These are phyloP conservation scores for Urochloa ruziziensis DNA, from an alignment of 176 grass and related monocot species.

Conservation along the genomic window DNA sequence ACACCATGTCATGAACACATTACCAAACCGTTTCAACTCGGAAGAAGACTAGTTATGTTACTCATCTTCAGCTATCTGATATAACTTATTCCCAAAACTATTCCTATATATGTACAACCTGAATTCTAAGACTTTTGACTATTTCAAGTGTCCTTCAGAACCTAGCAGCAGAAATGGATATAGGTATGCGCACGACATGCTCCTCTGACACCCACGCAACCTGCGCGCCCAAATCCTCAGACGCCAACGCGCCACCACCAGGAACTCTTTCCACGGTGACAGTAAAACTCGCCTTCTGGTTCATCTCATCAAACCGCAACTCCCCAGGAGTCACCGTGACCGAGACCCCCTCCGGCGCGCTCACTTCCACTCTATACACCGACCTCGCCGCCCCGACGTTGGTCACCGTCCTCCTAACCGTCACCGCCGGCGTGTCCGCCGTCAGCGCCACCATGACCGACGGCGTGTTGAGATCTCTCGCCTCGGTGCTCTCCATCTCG, in stretches of 20 bases:
- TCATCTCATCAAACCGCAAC: constrained; percentile 22
- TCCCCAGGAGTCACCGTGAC: constrained; percentile 25
- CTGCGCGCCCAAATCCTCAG: not conserved
- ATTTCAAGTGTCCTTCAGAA: not conserved
- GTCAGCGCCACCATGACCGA: constrained; percentile 40
- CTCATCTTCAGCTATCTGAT: not conserved
- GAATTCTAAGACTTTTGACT: not conserved
- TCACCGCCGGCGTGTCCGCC: not conserved
- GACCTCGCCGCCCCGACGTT: constrained; percentile 55
- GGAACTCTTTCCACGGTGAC: constrained; percentile 20
- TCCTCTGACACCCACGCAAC: constrained; percentile 41
- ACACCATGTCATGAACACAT: too few relatives aligned
- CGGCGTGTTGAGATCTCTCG: constrained; percentile 63
- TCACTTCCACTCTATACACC: constrained; percentile 42
- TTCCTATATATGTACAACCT: too few relatives aligned
- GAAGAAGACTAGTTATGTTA: not conserved
- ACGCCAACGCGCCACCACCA: not conserved
- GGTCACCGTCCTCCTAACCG: constrained; percentile 49
- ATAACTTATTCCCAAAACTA: too few relatives aligned
- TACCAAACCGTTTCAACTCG: not conserved
- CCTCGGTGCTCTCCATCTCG: constrained; percentile 1
- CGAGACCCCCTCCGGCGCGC: constrained; percentile 10
- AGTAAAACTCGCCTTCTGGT: constrained; percentile 33
- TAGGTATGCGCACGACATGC: constrained; percentile 37
- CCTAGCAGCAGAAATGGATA: constrained; percentile 21